phyloP scores from a whole-genome alignment of 805 yeast species.

The Barnettozyma sucrosica region DNA sequence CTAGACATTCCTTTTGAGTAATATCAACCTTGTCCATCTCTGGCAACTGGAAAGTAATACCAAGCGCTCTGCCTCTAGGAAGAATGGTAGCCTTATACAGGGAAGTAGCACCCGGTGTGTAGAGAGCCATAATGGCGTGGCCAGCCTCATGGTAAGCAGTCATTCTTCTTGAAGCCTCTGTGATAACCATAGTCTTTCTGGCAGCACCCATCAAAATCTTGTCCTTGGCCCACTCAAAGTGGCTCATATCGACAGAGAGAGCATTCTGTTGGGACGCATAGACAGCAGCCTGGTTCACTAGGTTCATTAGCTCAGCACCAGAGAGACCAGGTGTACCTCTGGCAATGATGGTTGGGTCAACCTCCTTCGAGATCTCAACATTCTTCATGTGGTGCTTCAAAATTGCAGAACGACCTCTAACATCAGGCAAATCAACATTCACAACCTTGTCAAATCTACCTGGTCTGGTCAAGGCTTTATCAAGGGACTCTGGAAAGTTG shows the following conservation, averaged over 20 bases:
- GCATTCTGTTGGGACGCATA: constrained; percentile 93
- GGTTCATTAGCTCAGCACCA: constrained; percentile 96
- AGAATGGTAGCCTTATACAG: constrained; percentile 93
- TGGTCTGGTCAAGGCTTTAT: constrained; percentile 96
- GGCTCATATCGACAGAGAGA: constrained; percentile 80
- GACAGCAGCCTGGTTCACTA: constrained; percentile 97
- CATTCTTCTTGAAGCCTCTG: constrained; percentile 87
- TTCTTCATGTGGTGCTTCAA: constrained; percentile 87
- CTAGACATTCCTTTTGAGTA: constrained; percentile 83
- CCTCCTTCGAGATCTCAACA: constrained; percentile 78
- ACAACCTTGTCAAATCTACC: constrained; percentile 97
- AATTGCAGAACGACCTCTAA: constrained; percentile 93
- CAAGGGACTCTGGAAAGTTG: constrained; percentile 94
- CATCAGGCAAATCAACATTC: constrained; percentile 93
- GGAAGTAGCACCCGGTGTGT: constrained; percentile 89
- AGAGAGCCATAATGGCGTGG: constrained; percentile 97
- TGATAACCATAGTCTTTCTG: constrained; percentile 93
- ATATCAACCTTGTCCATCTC: constrained; percentile 97
- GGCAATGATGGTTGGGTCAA: constrained; percentile 85
- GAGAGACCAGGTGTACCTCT: constrained; percentile 97
- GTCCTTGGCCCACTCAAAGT: constrained; percentile 99
- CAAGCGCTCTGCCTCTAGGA: constrained; percentile 95
- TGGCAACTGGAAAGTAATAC: constrained; percentile 95
- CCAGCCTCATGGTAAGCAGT: constrained; percentile 99
- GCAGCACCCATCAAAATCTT: constrained; percentile 98